Percentiles rank a stretch among this genome's conserved stretches.
Conservation (phyloP, 2,329 filamentous ascomycete genomes). For the Pseudopyricularia cyperi region DNA sequence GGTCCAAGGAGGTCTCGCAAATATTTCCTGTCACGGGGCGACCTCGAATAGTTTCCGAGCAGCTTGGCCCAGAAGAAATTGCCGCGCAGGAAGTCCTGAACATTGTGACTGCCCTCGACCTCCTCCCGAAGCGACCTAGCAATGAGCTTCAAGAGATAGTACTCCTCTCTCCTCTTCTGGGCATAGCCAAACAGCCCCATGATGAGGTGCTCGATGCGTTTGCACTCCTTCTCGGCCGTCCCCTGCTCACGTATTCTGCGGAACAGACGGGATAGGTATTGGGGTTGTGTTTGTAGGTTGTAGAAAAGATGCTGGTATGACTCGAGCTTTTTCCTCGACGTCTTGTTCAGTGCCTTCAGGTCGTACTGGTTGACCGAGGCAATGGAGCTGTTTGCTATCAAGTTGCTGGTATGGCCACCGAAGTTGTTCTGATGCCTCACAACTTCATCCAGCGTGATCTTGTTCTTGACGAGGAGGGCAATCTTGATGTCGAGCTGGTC, state of each 20-base stretch:
- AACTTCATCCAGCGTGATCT: slow-evolving; percentile 96
- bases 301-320: slow-evolving; percentile 98
- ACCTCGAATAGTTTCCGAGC: slow-evolving; percentile 75
- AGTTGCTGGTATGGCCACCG: slow-evolving; percentile 64
- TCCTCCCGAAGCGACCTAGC: slow-evolving; percentile 75
- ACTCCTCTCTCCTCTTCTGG: slow-evolving; percentile 92
- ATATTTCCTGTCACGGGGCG: slow-evolving; percentile 84
- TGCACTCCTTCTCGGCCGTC: slow-evolving; percentile 81
- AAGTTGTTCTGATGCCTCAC: slow-evolving; percentile 95
- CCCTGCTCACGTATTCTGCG: slow-evolving; percentile 70
- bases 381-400: slow-evolving; percentile 81
- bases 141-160: slow-evolving; percentile 86
- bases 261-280: slow-evolving; percentile 85
- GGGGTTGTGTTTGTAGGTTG: slow-evolving; percentile 87
- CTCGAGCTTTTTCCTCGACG: slow-evolving; percentile 86
- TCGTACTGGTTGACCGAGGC: slow-evolving; percentile 87
- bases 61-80: slow-evolving; percentile 92
- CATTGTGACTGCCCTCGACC: slow-evolving; percentile 54
- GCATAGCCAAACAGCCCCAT: slow-evolving; percentile 97
- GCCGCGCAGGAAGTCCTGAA: slow-evolving; percentile 79
- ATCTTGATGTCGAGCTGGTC: slow-evolving; percentile 99
- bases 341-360: slow-evolving; percentile 94
- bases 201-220: slow-evolving; percentile 81
- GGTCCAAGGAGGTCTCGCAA: slow-evolving; percentile 75
- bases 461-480: slow-evolving; percentile 95